Percentiles rank a stretch among this genome's conserved stretches.
These are phyloP conservation scores for Phyllosticta citrichinensis DNA, from an alignment of 2,329 filamentous ascomycete species.

Conservation along the genomic window DNA sequence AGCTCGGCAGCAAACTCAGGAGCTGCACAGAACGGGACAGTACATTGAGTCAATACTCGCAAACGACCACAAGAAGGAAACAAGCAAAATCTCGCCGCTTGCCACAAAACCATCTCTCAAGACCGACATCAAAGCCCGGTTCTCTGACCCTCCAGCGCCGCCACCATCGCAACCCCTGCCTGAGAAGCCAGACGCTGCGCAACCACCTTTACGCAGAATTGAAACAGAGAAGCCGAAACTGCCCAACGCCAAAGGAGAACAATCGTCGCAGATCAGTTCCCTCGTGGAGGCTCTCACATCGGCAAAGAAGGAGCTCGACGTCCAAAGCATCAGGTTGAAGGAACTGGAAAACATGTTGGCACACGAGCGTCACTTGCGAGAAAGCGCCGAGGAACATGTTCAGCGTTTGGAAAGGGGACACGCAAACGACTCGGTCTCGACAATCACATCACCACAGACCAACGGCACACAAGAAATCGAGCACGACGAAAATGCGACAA, in stretches of 20 bases:
- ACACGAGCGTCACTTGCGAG: constrained; percentile 70
- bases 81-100: constrained; percentile 33
- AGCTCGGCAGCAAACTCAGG: constrained; percentile 77
- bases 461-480: constrained; percentile 17
- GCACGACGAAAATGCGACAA: not conserved
- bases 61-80: constrained; percentile 52
- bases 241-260: constrained; percentile 35
- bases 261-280: constrained; percentile 65
- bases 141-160: constrained; percentile 86
- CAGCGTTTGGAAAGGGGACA: constrained; percentile 57
- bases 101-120: constrained; percentile 42
- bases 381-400: constrained; percentile 74
- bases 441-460: constrained; percentile 15
- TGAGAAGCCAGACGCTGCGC: constrained; percentile 70
- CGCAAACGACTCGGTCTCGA: constrained; percentile 25
- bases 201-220: constrained; percentile 59
- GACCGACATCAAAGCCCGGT: constrained; percentile 68
- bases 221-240: constrained; percentile 63
- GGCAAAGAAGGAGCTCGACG: constrained; percentile 78
- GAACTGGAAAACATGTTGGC: constrained; percentile 70
- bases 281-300: constrained; percentile 76
- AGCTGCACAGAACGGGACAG: constrained; percentile 70
- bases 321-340: constrained; percentile 68
- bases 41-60: constrained; percentile 70
- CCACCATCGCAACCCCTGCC: constrained; percentile 88